Conservation (phyloP, 2,329 filamentous ascomycete genomes). For the Immersiporthe knoxdaviesiana region DNA sequence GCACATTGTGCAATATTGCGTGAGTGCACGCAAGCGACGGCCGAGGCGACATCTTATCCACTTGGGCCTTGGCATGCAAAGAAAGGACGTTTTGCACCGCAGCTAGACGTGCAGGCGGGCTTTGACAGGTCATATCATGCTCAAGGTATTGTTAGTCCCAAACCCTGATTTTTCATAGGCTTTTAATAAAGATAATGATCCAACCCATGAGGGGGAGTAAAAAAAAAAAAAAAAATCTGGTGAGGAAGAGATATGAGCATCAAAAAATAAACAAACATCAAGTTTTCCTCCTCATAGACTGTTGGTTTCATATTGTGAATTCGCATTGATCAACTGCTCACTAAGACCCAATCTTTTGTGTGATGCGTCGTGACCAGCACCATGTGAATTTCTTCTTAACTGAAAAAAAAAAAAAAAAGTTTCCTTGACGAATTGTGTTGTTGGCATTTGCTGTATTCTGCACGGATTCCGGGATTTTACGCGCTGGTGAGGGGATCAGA, state of each 20-base stretch:
- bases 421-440: background rate
- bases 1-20: constrained; percentile 29
- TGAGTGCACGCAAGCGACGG: constrained; percentile 12
- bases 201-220: background rate
- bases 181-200: background rate
- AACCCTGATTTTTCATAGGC: background rate
- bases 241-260: too few species aligned
- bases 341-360: background rate
- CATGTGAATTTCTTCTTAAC: too few species aligned
- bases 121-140: background rate
- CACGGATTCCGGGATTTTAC: background rate
- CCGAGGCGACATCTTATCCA: constrained; percentile 19
- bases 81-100: constrained; percentile 8
- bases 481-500: constrained; percentile 6
- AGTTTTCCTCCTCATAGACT: background rate
- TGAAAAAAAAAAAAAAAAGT: background rate
- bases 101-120: background rate
- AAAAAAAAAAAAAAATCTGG: too few species aligned
- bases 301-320: background rate
- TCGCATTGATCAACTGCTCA: background rate
- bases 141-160: background rate
- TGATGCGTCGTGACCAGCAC: background rate
- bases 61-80: constrained; percentile 11
- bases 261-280: too few species aligned
- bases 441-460: background rate